phyloP scores from a whole-genome alignment of 495 filamentous ascomycete species.

The Baudoinia panamericana region DNA sequence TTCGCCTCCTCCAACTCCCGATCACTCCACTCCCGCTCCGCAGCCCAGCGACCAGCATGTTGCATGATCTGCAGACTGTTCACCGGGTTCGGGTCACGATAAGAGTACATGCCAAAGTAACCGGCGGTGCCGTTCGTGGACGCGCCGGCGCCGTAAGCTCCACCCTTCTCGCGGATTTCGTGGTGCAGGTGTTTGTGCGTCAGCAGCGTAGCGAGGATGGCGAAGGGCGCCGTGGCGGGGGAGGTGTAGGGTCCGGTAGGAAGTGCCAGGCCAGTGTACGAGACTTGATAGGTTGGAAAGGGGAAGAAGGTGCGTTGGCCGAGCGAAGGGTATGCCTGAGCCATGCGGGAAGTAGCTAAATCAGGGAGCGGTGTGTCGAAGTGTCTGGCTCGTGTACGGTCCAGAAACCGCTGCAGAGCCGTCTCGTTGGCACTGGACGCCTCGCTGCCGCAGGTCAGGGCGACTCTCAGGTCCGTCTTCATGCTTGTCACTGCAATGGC shows the following conservation, averaged over 20 bases:
- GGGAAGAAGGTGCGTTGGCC: constrained; percentile 70
- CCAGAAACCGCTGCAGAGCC: constrained; percentile 59
- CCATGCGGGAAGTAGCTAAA: constrained; percentile 27
- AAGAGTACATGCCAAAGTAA: constrained; percentile 86
- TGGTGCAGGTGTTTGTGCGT: constrained; percentile 95
- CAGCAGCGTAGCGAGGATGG: constrained; percentile 82
- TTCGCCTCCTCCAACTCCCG: constrained; percentile 92
- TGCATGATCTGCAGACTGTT: constrained; percentile 79
- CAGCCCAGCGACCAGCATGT: constrained; percentile 70
- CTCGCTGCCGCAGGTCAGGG: constrained; percentile 73
- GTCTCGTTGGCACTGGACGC: constrained; percentile 56
- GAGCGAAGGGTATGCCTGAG: constrained; percentile 23
- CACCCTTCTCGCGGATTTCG: constrained; percentile 95
- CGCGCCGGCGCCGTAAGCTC: constrained; percentile 87
- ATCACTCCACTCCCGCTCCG: constrained; percentile 70
- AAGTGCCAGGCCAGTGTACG: constrained; percentile 69
- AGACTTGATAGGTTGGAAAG: constrained; percentile 82
- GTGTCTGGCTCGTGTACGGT: constrained; percentile 38
- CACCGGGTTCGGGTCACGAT: constrained; percentile 89
- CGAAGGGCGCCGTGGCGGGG: constrained; percentile 58
- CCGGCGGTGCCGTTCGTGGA: constrained; percentile 68
- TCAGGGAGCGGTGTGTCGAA: constrained; percentile 28
- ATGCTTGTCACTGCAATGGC: constrained; percentile 52
- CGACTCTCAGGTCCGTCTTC: constrained; percentile 47
- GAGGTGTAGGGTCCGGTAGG: constrained; percentile 79